phyloP scores from a whole-genome alignment of 768 basidiomycete genomes.

The Pleurotus salmoneostramineus region DNA sequence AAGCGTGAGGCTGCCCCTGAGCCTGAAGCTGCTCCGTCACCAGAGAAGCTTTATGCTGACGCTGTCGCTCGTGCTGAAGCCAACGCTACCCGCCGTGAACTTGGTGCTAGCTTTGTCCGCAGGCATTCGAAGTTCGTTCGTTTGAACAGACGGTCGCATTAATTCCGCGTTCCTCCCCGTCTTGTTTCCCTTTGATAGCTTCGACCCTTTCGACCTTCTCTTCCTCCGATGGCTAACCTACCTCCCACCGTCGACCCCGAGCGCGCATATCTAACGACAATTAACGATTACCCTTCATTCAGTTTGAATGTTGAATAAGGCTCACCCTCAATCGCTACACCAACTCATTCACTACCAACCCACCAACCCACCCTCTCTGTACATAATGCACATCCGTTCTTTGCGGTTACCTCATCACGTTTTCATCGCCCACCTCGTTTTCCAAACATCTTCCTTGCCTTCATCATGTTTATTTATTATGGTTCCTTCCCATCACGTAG shows the following conservation, averaged over 20 bases:
- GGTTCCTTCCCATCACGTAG: neutral
- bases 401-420: neutral
- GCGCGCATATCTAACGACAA: neutral
- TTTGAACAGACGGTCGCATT: conserved; percentile 1
- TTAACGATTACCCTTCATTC: neutral
- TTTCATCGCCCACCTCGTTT: neutral
- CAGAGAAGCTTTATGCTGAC: conserved; percentile 5
- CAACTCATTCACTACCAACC: neutral
- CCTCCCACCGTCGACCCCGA: neutral
- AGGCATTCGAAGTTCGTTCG: conserved; percentile 6
- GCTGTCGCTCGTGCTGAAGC: neutral
- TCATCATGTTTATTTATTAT: neutral
- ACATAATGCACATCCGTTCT: neutral
- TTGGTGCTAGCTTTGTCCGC: neutral
- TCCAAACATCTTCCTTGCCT: neutral
- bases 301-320: neutral
- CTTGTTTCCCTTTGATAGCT: neutral
- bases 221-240: neutral
- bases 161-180: neutral
- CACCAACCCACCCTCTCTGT: neutral
- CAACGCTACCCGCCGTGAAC: neutral
- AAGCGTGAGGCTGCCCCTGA: conserved; percentile 4
- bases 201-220: neutral
- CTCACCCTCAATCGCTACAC: neutral
- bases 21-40: conserved; percentile 5